Percentiles rank a stretch among this genome's conserved stretches.
Evolutionary conservation across 768 basidiomycete species (phyloP).

Genomic region (Trametes coccinea): DNA sequence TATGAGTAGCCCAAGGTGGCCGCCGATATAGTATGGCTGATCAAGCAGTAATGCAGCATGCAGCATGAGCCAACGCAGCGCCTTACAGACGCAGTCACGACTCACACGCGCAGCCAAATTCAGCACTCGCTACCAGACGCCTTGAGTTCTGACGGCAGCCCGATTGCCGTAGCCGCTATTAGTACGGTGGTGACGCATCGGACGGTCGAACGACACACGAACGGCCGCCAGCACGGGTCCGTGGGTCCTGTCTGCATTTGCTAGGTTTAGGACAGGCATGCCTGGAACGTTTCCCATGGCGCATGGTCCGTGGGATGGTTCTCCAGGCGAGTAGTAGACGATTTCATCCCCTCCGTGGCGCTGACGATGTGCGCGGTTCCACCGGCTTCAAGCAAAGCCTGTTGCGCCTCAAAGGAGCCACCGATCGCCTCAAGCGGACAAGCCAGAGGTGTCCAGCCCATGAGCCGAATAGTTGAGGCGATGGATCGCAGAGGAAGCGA

Average conservation of each 20-base stretch:
- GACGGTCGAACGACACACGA: background rate
- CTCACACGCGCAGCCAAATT: too few species aligned
- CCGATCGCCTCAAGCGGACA: background rate
- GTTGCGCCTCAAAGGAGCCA: background rate
- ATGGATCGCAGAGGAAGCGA: background rate
- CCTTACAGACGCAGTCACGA: too few species aligned
- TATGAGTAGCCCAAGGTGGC: too few species aligned
- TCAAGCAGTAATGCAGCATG: too few species aligned
- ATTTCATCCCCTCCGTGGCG: background rate
- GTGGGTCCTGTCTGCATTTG: background rate
- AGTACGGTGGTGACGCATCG: too few species aligned
- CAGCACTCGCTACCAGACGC: too few species aligned
- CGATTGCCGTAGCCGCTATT: too few species aligned
- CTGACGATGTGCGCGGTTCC: background rate
- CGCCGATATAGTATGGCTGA: too few species aligned
- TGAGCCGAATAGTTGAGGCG: background rate
- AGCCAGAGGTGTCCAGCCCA: background rate
- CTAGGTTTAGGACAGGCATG: background rate
- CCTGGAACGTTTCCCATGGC: background rate
- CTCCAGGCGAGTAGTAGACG: background rate
- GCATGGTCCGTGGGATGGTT: background rate
- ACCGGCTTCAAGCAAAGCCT: background rate
- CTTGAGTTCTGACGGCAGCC: too few species aligned
- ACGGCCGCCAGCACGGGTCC: background rate
- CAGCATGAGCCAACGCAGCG: too few species aligned